Percentiles rank a stretch among this genome's conserved stretches.
Evolutionary conservation across 2,329 filamentous ascomycete genomes (phyloP).

Genomic region (Penicillium oxalicum): DNA sequence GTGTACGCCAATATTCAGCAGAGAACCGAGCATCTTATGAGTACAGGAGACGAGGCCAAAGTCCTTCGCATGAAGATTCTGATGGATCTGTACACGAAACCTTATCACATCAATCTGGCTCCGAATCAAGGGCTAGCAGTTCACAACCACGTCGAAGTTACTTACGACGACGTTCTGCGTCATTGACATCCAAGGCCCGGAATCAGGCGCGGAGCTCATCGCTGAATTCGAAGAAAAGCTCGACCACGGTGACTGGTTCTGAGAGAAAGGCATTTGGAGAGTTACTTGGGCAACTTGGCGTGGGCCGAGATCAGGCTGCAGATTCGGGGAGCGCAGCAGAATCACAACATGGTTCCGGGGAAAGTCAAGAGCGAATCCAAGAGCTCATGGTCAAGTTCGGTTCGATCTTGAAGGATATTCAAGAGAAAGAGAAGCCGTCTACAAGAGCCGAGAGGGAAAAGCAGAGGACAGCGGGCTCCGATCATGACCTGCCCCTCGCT

Average conservation of each 20-base stretch:
- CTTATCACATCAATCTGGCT: slow-evolving; percentile 3
- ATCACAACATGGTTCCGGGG: slow-evolving; percentile 4
- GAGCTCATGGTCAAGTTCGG: slow-evolving; percentile 17
- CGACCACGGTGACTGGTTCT: slow-evolving; percentile 16
- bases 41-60: background rate
- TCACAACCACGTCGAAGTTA: slow-evolving; percentile 18
- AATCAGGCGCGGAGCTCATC: background rate
- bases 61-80: background rate
- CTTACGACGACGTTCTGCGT: slow-evolving; percentile 19
- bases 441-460: background rate
- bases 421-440: slow-evolving; percentile 1
- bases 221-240: background rate
- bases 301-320: background rate
- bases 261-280: slow-evolving; percentile 20
- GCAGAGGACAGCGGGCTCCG: background rate
- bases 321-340: background rate
- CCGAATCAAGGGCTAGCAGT: background rate
- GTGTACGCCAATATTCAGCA: slow-evolving; percentile 15
- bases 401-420: slow-evolving; percentile 7
- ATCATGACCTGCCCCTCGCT: background rate
- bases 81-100: slow-evolving; percentile 1
- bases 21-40: slow-evolving; percentile 2
- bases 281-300: slow-evolving; percentile 15
- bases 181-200: background rate
- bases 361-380: slow-evolving; percentile 17